These are phyloP conservation scores for Zizania palustris DNA, from an alignment of 202 grass and related monocot species.

Conservation along the genomic window DNA sequence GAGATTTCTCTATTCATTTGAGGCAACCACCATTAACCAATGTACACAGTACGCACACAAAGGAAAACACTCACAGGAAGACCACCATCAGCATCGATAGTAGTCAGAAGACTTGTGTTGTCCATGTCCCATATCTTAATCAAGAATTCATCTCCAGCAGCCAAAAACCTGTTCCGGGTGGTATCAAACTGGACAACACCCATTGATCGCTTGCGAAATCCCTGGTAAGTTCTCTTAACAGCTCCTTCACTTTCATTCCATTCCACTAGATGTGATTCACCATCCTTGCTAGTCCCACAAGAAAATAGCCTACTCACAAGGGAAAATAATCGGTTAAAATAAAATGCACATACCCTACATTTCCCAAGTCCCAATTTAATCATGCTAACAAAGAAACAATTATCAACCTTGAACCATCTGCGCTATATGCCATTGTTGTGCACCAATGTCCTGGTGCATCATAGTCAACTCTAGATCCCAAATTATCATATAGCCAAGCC, in stretches of 20 bases:
- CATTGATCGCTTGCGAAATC: conserved; percentile 81
- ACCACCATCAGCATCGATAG: conserved; percentile 93
- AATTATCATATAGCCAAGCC: conserved; percentile 97
- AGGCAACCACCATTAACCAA: conserved; percentile 24
- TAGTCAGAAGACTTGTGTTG: conserved; percentile 78
- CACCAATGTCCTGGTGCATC: conserved; percentile 97
- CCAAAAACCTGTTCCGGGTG: conserved; percentile 82
- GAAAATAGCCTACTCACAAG: conserved; percentile 75
- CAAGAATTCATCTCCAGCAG: conserved; percentile 90
- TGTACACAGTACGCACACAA: neutral
- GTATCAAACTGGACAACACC: conserved; percentile 99
- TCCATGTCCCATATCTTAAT: conserved; percentile 99
- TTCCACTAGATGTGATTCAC: conserved; percentile 91
- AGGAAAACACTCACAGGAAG: conserved; percentile 62
- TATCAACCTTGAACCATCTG: conserved; percentile 84
- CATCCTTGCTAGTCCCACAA: conserved; percentile 97
- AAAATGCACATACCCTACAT: conserved; percentile 27
- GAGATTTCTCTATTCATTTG: conserved; percentile 6
- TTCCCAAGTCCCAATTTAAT: conserved; percentile 15
- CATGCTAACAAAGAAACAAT: conserved; percentile 37
- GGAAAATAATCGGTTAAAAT: conserved; percentile 32
- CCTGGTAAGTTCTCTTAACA: conserved; percentile 94
- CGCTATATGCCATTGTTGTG: conserved; percentile 99
- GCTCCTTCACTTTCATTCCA: conserved; percentile 99
- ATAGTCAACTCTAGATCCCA: conserved; percentile 98